Conservation (phyloP, 768 basidiomycete genomes). For the Kwoniella mangroviensis region DNA sequence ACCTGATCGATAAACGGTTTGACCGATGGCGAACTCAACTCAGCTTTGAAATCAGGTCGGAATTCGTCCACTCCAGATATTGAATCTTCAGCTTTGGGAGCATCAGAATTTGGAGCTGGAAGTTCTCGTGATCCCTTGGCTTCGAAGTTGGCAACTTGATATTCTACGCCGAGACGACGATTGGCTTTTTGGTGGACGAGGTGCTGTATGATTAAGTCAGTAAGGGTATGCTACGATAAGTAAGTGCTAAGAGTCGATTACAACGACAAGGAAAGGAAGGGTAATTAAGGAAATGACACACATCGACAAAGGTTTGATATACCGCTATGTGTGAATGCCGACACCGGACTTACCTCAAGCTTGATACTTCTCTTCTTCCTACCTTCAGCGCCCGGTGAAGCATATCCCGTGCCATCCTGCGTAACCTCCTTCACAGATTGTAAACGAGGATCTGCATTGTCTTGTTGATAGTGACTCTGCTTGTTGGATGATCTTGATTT, state of each 20-base stretch:
- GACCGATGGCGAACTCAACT: conserved; percentile 27
- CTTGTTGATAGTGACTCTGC: neutral
- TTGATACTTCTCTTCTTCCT: conserved; percentile 46
- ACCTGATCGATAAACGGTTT: conserved; percentile 43
- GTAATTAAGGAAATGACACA: too few relatives aligned
- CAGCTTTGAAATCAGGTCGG: conserved; percentile 43
- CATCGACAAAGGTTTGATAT: neutral
- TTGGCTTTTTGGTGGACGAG: conserved; percentile 52
- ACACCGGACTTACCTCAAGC: conserved; percentile 36
- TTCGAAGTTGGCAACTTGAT: conserved; percentile 38
- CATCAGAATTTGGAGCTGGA: conserved; percentile 33
- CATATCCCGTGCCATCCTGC: neutral
- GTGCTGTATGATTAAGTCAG: conserved; percentile 31
- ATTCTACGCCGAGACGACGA: conserved; percentile 48
- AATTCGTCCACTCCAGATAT: conserved; percentile 42
- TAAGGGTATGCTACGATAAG: neutral
- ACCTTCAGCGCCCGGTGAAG: neutral
- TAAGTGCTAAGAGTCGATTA: too few relatives aligned
- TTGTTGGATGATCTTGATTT: neutral
- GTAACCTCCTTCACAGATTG: neutral
- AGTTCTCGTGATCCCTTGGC: conserved; percentile 34
- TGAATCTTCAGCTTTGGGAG: conserved; percentile 33
- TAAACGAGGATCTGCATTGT: neutral
- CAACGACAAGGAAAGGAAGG: too few relatives aligned
- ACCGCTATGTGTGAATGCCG: neutral